These are phyloP conservation scores for Ricinus communis DNA, from an alignment of 345 rosid genomes.

Conservation along the genomic window DNA sequence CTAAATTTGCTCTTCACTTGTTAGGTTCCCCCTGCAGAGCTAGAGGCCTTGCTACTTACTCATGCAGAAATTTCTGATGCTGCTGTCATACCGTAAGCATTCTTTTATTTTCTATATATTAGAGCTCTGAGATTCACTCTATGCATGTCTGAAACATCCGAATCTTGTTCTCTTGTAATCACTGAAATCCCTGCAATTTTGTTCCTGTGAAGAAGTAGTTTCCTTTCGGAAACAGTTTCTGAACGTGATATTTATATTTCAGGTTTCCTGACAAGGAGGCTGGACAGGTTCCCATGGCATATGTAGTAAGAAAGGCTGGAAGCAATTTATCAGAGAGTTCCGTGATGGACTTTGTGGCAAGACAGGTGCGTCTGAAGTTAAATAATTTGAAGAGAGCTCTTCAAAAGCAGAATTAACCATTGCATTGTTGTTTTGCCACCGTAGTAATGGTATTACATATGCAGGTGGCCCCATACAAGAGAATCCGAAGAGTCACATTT, in stretches of 20 bases:
- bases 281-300: constrained; percentile 87
- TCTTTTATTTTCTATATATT: neutral
- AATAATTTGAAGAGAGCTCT: neutral
- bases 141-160: neutral
- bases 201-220: neutral
- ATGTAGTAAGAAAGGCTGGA: constrained; percentile 64
- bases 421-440: neutral
- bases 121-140: neutral
- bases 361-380: constrained; percentile 42
- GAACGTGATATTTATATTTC: neutral
- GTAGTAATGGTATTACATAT: neutral
- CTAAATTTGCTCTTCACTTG: neutral
- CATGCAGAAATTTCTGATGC: constrained; percentile 71
- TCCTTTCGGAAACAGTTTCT: neutral
- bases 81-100: constrained; percentile 81
- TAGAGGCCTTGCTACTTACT: constrained; percentile 74
- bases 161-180: neutral
- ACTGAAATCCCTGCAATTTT: neutral
- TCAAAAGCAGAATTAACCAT: neutral
- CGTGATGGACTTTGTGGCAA: constrained; percentile 64
- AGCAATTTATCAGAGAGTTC: constrained; percentile 43
- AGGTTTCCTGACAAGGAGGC: constrained; percentile 83
- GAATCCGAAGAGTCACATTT: constrained; percentile 60
- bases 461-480: constrained; percentile 87
- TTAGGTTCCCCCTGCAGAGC: constrained; percentile 92